phyloP scores from a whole-genome alignment of 2,329 filamentous ascomycete species.

The Sporothrix dimorphospora region DNA sequence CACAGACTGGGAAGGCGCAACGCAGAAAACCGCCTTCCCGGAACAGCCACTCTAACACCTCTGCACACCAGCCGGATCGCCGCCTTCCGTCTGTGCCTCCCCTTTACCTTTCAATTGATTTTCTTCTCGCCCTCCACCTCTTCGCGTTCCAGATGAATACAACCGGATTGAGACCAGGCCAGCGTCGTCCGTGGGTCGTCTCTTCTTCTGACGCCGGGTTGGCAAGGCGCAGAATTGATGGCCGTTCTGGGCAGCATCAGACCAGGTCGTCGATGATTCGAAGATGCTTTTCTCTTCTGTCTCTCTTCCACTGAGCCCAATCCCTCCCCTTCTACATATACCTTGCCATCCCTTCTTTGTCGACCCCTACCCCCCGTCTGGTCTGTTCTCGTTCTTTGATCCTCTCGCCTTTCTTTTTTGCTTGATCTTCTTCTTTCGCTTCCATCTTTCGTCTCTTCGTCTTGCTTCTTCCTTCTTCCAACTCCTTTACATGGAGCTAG shows the following conservation, averaged over 20 bases:
- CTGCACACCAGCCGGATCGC: slow-evolving; percentile 4
- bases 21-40: slow-evolving; percentile 2
- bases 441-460: neutral
- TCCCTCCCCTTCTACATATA: neutral
- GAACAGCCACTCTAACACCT: neutral
- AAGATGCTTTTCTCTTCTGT: neutral
- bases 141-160: slow-evolving; percentile 17
- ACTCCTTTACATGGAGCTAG: neutral
- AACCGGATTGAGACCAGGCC: slow-evolving; percentile 23
- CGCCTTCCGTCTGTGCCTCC: slow-evolving; percentile 7
- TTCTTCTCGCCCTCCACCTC: neutral
- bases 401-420: neutral
- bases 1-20: neutral
- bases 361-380: slow-evolving; percentile 18
- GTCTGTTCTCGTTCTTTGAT: neutral
- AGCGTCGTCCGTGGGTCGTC: slow-evolving; percentile 17
- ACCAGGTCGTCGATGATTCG: neutral
- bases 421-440: neutral
- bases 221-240: neutral
- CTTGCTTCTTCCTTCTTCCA: neutral
- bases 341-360: neutral
- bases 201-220: slow-evolving; percentile 18
- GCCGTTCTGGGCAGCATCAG: neutral
- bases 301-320: too few relatives aligned
- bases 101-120: too few relatives aligned